Conservation (phyloP, 2,329 filamentous ascomycete genomes). For the Rhinocladiella similis region DNA sequence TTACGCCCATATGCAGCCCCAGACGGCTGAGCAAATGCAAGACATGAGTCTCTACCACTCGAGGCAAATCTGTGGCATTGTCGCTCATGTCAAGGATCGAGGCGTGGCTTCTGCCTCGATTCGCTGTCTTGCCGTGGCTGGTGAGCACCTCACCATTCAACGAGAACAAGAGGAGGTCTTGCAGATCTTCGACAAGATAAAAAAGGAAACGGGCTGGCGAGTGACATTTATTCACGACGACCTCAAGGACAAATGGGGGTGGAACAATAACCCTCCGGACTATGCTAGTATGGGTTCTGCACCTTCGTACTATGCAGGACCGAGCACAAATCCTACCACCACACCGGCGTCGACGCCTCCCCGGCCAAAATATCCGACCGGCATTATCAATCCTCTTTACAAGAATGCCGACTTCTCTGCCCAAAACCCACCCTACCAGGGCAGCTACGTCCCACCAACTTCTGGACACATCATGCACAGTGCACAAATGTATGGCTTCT, state of each 20-base stretch:
- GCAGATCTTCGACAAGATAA: constrained; percentile 72
- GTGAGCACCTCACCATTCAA: constrained; percentile 66
- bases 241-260: constrained; percentile 76
- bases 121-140: constrained; percentile 75
- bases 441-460: constrained; percentile 71
- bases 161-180: constrained; percentile 80
- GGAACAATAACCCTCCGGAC: constrained; percentile 51
- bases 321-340: constrained; percentile 10
- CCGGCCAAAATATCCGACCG: constrained; percentile 39
- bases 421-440: constrained; percentile 78
- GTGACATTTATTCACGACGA: constrained; percentile 71
- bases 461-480: constrained; percentile 21
- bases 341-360: constrained; percentile 25
- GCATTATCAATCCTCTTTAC: constrained; percentile 69
- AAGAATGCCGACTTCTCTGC: constrained; percentile 72
- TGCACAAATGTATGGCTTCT: constrained; percentile 27
- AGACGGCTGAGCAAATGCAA: constrained; percentile 66
- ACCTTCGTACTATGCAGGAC: constrained; percentile 28
- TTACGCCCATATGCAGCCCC: constrained; percentile 52
- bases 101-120: constrained; percentile 78
- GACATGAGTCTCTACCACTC: constrained; percentile 72
- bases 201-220: constrained; percentile 75
- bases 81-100: constrained; percentile 77
- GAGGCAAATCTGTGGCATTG: constrained; percentile 84
- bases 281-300: constrained; percentile 36